Evolutionary conservation across 1,284 basidiomycete genomes (phyloP), one percentile per base, ranked within the genome.

Genomic region (Cryptococcus hybrid): DNA sequence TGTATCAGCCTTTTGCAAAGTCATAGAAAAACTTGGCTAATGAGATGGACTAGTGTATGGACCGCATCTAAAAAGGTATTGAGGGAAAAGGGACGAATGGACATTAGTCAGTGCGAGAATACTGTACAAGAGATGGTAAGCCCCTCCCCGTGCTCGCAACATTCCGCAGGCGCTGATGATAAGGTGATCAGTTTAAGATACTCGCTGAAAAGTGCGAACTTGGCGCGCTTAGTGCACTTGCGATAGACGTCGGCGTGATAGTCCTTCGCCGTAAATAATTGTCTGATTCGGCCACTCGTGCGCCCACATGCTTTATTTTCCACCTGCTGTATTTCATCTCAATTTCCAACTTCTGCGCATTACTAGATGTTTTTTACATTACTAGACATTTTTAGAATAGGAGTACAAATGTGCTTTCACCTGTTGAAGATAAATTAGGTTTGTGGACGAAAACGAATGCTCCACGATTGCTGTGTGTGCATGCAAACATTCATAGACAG

Each of bases 191-290:
- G 65, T 67, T 64, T 48, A 61, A 60, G 47, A 60, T 62, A 11
- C 54, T 67, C 5, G 54, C 62, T 3, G 63, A 63, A 35, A 67
- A 67, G 47, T 67, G 65, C 44, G 65, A 67, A 24, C 37, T 59
- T 6, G 65, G 65, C 34, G 60, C 57, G 11, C 42, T 67, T 15
- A 63, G 64, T 44, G 59, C 49, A 7, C 48, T 63, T 15, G 55
- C 62, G 45, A 58, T 67, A 9, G 65, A 67, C 47, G 45, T 64
- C 11, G 65, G 65, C 4, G 56, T 67, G 12, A 49, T 67, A 8
- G 59, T 64, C 4, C 54, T 67, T 15, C 47, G 30, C 4, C 30
- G 30, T 30, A 30, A 30, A 30, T 30, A 30, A 30, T 4, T 30
- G 30, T 30, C 3, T 30, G 30, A 30, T 30, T 30, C 4, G 4